Conservation (phyloP, 345 rosid species). For the Hypericum androsaemum region DNA sequence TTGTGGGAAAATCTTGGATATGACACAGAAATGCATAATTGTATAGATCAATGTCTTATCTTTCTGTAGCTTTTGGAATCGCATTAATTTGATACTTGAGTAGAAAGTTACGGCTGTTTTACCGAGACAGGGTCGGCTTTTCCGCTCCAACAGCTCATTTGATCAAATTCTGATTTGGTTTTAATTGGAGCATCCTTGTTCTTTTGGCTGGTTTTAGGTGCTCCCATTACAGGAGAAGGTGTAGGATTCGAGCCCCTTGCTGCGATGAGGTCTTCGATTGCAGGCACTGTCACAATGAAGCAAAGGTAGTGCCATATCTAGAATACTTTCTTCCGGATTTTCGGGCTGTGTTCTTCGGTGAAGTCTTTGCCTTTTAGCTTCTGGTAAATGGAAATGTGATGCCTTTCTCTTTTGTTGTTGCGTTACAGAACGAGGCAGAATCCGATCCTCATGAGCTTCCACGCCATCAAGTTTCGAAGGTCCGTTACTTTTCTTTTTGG, state of each 20-base stretch:
- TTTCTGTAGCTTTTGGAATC: too few relatives aligned
- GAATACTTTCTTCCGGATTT: neutral
- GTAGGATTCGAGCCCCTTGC: conserved; percentile 80
- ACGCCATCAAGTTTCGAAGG: conserved; percentile 66
- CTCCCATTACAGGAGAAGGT: conserved; percentile 70
- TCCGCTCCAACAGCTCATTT: too few relatives aligned
- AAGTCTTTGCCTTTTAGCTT: neutral
- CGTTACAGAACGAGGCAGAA: conserved; percentile 28
- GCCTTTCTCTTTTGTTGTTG: neutral
- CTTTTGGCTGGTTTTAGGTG: conserved; percentile 33
- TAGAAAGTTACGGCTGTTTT: too few relatives aligned
- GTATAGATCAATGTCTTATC: too few relatives aligned
- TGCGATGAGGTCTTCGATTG: conserved; percentile 74
- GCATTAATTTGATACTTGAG: too few relatives aligned
- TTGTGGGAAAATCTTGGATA: too few relatives aligned
- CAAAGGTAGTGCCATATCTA: conserved; percentile 40
- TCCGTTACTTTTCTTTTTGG: conserved; percentile 8
- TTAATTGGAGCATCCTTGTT: neutral
- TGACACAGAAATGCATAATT: too few relatives aligned
- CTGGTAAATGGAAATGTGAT: neutral
- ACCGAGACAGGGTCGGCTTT: too few relatives aligned
- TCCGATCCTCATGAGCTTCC: conserved; percentile 69
- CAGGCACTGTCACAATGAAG: conserved; percentile 89
- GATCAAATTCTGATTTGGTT: neutral
- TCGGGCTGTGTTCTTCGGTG: neutral